Evolutionary conservation across 495 filamentous ascomycete genomes (phyloP).

Genomic region (Tuber melanosporum): DNA sequence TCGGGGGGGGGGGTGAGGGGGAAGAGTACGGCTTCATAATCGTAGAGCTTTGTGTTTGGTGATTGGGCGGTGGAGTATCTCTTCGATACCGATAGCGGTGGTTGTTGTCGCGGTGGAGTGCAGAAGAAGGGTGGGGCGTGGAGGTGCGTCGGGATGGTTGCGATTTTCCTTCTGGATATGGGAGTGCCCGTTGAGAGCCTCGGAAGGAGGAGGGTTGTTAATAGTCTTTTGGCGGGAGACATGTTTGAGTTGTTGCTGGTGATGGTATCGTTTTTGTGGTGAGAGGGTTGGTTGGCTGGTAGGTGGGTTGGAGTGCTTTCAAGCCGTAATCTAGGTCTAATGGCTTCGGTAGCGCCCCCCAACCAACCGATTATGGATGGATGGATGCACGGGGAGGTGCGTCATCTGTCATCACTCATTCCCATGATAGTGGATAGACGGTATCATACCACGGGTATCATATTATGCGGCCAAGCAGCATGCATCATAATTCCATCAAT

Average conservation of each 20-base stretch:
- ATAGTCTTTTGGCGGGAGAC: constrained; percentile 16
- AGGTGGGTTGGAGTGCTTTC: background rate
- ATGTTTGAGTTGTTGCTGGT: constrained; percentile 13
- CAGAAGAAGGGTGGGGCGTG: background rate
- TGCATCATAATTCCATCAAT: no score
- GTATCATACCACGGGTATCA: no score
- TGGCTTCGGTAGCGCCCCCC: no score
- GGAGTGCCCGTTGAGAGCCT: background rate
- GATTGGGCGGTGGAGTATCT: constrained; percentile 8
- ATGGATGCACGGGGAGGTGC: background rate
- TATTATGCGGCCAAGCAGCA: no score
- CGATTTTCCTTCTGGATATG: background rate
- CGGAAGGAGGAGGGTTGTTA: background rate
- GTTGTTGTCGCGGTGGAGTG: background rate
- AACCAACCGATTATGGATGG: background rate
- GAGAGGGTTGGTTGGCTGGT: background rate
- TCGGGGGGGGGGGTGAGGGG: background rate
- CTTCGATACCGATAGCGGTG: background rate
- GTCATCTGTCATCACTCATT: background rate
- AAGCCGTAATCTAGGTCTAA: background rate
- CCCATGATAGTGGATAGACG: background rate
- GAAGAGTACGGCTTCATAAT: constrained; percentile 23
- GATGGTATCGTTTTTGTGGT: background rate
- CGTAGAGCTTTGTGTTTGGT: constrained; percentile 6
- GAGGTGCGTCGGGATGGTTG: background rate